Percentiles rank a stretch among this genome's conserved stretches.
These are phyloP conservation scores for Periglandula ipomoeae DNA, from an alignment of 2,329 filamentous ascomycete genomes.

Conservation along the genomic window DNA sequence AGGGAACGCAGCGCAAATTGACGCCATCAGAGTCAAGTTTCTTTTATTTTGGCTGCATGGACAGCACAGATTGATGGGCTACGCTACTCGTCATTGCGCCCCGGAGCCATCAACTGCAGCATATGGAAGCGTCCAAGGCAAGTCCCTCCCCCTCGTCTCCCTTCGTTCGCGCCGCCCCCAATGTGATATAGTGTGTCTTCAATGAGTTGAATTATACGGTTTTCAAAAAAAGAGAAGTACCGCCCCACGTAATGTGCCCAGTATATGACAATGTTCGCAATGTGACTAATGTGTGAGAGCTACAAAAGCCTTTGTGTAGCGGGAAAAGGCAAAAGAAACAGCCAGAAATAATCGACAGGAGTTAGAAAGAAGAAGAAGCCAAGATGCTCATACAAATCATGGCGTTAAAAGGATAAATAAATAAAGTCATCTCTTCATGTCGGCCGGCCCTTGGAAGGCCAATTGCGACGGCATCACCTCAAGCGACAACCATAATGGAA, in stretches of 20 bases:
- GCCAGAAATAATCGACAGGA: not conserved
- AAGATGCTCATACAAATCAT: conserved; percentile 3
- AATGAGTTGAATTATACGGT: not conserved
- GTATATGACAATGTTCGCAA: not conserved
- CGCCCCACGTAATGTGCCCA: not conserved
- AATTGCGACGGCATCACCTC: conserved; percentile 14
- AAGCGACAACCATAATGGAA: conserved; percentile 3
- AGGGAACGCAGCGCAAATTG: too few species aligned
- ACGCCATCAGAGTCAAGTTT: too few species aligned
- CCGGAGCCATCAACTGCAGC: too few species aligned
- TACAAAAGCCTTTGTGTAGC: not conserved
- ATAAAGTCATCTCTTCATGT: conserved; percentile 7
- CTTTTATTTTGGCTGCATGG: too few species aligned
- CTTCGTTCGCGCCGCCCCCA: too few species aligned
- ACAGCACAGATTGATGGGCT: too few species aligned
- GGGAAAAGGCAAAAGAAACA: not conserved
- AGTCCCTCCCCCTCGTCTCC: not conserved
- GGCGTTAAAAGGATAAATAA: conserved; percentile 1
- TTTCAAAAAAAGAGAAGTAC: not conserved
- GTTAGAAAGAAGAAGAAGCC: not conserved
- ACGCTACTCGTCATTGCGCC: too few species aligned
- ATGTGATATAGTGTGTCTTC: not conserved
- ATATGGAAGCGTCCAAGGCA: too few species aligned
- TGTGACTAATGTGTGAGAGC: not conserved
- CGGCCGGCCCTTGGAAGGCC: conserved; percentile 6